Evolutionary conservation across 352 stramenopile species (phyloP), one percentile per base, ranked within the genome.

Genomic region (Globisporangium camurandrum): DNA sequence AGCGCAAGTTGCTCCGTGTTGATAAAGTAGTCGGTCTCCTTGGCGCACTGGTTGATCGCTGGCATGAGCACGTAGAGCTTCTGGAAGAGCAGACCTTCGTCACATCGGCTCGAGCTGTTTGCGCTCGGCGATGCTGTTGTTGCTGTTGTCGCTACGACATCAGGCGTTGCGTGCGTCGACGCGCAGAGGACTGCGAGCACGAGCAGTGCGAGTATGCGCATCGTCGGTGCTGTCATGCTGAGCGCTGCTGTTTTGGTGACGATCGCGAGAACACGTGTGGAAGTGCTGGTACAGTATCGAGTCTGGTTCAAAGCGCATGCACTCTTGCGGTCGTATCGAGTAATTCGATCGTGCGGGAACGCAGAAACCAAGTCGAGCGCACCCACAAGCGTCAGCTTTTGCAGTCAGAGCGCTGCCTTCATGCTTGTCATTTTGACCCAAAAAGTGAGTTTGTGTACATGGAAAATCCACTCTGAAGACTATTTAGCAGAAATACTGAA

Each of bases 41-140:
- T 57, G 9, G 63, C 63, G 60, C 63, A 71, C 63, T 71, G 63
- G 49, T 68, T 68, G 46, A 71, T 71, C 39, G 60, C 60, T n/a
- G 63, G 63, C 63, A 71, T 69, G 59, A 71, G 60, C 52, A 71
- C 63, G 59, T 71, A 71, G 40, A 71, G 63, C 49, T 71, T 71
- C 56, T 71, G 63, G 56, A 71, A 71, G 41, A 71, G 63, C 52
- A 71, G 50, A 37, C 69, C 55, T 27, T 60, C 43, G 46, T 71
- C 60, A 40, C 63, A 71, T 6, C 40, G 51, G 22, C 51, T 62
- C 23, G 50, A 40, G 14, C 49, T 54, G n/a, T 22, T 20, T 11
- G 39, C 11, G 17, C 12, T 40, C 45, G n/a, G n/a, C n/a, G 47
- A 27, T 20, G 44, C 39, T 22, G 37, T 58, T 17, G 52, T 46